Base-by-base conservation (phyloP, 192 early-diverging fungal genomes). In the Podila horticola region DNA sequence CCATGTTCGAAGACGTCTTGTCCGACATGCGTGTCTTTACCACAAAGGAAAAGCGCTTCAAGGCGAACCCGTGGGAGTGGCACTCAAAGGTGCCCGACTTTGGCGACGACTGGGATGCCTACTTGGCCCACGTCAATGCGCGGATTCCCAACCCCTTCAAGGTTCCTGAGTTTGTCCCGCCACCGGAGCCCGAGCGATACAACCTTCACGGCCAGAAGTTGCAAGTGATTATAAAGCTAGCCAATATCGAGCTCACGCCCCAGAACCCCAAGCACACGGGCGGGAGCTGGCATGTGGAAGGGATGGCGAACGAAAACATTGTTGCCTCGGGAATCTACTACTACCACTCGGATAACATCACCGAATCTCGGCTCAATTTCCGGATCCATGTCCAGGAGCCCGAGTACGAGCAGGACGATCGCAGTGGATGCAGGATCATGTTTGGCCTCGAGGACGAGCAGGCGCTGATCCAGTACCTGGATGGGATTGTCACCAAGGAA, bases 271-370 rank as follows among this genome's bases (percentile, higher is more conserved):
- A 57, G 4, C 91, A 87, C 66, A 60, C 74, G 15, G 91, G 91
- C 13, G 73, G 73, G 17, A 41, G 50, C 17, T 95, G 93, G 94
- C 92, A 95, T 55, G 82, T 93, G 4, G 92, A 94, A 64, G 94
- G 88, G 6, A 92, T 90, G 86, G 79, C 82, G 11, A 87, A 90
- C 74, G 94, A 95, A 68, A 77, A 85, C 60, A 93, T 95, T 51
- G 84, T 91, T 2, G 92, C 94, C 1, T 90, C 92, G 0, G 93
- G 92, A 3, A 87, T 95, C 50, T 89, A 90, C 74, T 94, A 93
- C 74, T 93, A 93, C 75, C 85, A 87, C 64, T 72, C 89, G 0
- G 87, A 89, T 24, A 93, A 95, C 86, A 90, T 94, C 59, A 89
- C 88, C 28, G 83, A 86, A 10, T 86, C 88, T 24, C 77, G 81